A percentile compares a stretch with the other conserved stretches of the same genome.
Evolutionary conservation across 2,329 filamentous ascomycete genomes (phyloP).

Genomic region (Calonectria leucothoes): DNA sequence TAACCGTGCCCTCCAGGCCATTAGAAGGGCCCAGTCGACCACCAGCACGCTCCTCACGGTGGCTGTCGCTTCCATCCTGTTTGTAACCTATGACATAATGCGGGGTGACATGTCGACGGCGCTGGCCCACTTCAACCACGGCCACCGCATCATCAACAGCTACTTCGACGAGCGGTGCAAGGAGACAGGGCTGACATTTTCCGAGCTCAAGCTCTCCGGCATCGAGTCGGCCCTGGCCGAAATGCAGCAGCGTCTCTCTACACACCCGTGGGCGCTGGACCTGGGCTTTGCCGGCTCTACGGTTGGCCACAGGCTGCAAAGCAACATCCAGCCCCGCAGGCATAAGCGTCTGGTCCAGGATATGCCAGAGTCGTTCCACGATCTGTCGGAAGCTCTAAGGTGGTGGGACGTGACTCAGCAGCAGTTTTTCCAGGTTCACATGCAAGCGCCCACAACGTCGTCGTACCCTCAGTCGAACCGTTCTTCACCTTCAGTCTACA

Average conservation of each 20-base stretch:
- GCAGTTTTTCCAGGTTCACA: slow-evolving; percentile 24
- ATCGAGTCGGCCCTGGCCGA: slow-evolving; percentile 32
- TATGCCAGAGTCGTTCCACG: slow-evolving; percentile 29
- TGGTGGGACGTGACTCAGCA: slow-evolving; percentile 38
- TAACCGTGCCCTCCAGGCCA: slow-evolving; percentile 30
- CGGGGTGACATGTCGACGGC: slow-evolving; percentile 32
- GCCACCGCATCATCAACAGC: slow-evolving; percentile 28
- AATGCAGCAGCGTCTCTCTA: slow-evolving; percentile 35
- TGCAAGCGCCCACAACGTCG: not conserved
- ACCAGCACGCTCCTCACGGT: slow-evolving; percentile 23
- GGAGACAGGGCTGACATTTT: slow-evolving; percentile 24
- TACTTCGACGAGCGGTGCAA: slow-evolving; percentile 31
- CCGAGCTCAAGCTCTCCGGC: slow-evolving; percentile 23
- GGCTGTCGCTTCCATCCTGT: slow-evolving; percentile 35
- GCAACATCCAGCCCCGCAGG: not conserved
- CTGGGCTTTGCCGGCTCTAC: slow-evolving; percentile 19
- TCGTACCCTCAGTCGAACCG: not conserved
- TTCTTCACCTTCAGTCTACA: not conserved
- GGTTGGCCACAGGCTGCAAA: slow-evolving; percentile 5
- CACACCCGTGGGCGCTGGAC: slow-evolving; percentile 33
- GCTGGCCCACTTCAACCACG: slow-evolving; percentile 32
- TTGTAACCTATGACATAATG: slow-evolving; percentile 36
- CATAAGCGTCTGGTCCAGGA: slow-evolving; percentile 24
- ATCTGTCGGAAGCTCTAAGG: slow-evolving; percentile 25
- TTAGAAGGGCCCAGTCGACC: slow-evolving; percentile 10